phyloP scores from a whole-genome alignment of 2,329 filamentous ascomycete genomes.

The Hypoxylon sp. region DNA sequence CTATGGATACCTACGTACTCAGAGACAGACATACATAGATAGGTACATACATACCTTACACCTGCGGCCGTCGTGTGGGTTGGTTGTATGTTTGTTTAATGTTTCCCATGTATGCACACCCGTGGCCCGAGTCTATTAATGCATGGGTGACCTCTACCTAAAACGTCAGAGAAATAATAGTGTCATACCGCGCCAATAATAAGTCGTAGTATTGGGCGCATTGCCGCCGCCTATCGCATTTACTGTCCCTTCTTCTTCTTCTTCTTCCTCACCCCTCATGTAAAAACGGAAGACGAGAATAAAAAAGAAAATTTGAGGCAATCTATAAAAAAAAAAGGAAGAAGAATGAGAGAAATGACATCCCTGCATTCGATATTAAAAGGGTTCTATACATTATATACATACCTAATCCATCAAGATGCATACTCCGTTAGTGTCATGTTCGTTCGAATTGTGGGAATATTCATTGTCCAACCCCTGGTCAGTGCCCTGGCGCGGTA shows the following conservation, averaged over 20 bases:
- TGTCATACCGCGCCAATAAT: constrained; percentile 41
- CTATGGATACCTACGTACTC: no score
- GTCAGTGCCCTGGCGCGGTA: neutral
- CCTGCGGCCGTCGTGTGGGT: constrained; percentile 28
- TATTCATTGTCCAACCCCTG: constrained; percentile 3
- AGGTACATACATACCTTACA: neutral
- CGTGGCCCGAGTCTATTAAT: constrained; percentile 41
- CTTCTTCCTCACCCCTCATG: constrained; percentile 24
- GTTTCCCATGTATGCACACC: constrained; percentile 36
- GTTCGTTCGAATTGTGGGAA: constrained; percentile 14
- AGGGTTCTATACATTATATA: constrained; percentile 3
- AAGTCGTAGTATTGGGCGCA: constrained; percentile 34
- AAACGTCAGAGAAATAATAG: constrained; percentile 44
- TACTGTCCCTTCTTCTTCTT: neutral
- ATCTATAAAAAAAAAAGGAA: constrained; percentile 16
- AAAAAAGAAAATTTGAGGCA: constrained; percentile 4
- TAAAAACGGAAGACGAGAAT: constrained; percentile 5
- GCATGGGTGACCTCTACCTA: constrained; percentile 41
- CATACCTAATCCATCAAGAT: constrained; percentile 10
- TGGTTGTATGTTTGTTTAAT: constrained; percentile 30
- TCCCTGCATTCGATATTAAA: constrained; percentile 12
- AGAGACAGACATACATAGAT: no score
- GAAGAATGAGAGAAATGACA: constrained; percentile 16
- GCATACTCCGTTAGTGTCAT: constrained; percentile 12
- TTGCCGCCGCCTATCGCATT: constrained; percentile 22